Evolutionary conservation across 345 rosid genomes (phyloP), one percentile per base, ranked within the genome.

Genomic region (Lepidium sativum): DNA sequence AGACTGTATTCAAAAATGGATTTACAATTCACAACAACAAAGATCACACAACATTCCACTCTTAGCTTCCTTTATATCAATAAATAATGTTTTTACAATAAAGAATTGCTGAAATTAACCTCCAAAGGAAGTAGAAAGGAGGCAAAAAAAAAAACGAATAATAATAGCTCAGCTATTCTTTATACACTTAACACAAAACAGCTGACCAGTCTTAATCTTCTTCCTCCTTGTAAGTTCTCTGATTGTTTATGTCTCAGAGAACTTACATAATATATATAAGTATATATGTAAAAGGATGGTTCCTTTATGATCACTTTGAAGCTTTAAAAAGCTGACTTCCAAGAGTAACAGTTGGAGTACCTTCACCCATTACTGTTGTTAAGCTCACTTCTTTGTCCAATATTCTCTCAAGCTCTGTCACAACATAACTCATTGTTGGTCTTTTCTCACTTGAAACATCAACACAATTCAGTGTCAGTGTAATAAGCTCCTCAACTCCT

Each of bases 311-410:
- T 80, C 70, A 84, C 65, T 73, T 75, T 42, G 87, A 27, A 33
- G 91, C 63, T 77, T 55, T 78, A 65, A 92, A 92, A 15, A 89
- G 80, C 65, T 88, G 96, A 76, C 98, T 91, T 74, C 97, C 97
- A 45, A 83, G 97, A 17, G 81, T 84, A 74, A 92, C 96, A 1
- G 73, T 82, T 9, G 96, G 81, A 54, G 87, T 83, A 68, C 92
- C 92, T 81, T 84, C 94, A 44, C 92, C 92, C 91, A 89, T 84
- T 7, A 84, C 78, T 34, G 87, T 86, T 1, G 95, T 92, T 81
- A 86, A 80, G 73, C 75, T 87, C 82, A 75, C 86, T 74, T 92
- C 98, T 43, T 84, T 87, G 56, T 89, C 92, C 2, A 81, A 77
- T 60, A 85, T 84, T 33, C 87, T 77, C 35, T 92, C 96, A 14